phyloP scores from a whole-genome alignment of 257 asterid species.

The Solanum arcanum region DNA sequence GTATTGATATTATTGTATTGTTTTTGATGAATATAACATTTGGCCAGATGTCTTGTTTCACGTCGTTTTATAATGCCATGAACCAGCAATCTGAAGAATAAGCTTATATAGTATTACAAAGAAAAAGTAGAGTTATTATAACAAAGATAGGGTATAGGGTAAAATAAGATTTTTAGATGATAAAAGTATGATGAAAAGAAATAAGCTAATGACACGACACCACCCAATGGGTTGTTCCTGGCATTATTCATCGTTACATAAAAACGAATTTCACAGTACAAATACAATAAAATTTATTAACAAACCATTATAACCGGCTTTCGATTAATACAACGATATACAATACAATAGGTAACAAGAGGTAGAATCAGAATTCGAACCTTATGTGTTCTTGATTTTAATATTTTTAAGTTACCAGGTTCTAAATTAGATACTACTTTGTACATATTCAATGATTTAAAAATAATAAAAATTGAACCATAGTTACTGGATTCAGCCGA shows the following conservation, averaged over 20 bases:
- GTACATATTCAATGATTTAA: not conserved
- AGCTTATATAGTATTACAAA: not conserved
- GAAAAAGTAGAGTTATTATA: not conserved
- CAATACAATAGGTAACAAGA: not conserved
- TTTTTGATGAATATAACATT: not conserved
- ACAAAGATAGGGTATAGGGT: not conserved
- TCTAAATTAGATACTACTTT: not conserved
- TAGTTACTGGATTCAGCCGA: not conserved
- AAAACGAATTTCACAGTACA: not conserved
- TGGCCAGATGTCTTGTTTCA: not conserved
- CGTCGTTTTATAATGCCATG: not conserved
- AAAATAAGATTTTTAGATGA: not conserved
- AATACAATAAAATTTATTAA: not conserved
- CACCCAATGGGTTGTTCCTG: not conserved
- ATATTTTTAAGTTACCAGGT: not conserved
- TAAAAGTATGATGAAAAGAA: not conserved
- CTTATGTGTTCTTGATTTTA: not conserved
- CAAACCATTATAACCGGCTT: not conserved
- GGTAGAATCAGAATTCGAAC: not conserved
- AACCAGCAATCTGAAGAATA: not conserved
- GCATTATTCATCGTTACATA: not conserved
- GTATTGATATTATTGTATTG: not conserved
- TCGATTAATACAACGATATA: not conserved
- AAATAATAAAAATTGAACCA: not conserved
- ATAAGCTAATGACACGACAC: not conserved